These are phyloP conservation scores for Mortierella sp. DNA, from an alignment of 371 early-diverging fungal genomes.

Conservation along the genomic window DNA sequence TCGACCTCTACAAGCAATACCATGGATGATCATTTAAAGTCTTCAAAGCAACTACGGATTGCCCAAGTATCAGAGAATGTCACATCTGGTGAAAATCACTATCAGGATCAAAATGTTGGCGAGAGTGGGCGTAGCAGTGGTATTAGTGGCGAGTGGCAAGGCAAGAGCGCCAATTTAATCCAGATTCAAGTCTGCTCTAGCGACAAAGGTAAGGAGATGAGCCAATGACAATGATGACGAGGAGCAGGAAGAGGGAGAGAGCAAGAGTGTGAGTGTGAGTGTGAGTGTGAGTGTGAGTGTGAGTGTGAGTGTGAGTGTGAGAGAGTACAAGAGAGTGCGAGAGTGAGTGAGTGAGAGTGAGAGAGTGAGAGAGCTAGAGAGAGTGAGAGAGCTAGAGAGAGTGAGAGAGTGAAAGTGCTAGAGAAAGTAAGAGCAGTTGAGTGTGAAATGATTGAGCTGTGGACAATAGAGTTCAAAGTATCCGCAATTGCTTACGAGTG, in stretches of 20 bases:
- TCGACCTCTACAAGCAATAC: background rate
- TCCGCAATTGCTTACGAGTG: background rate
- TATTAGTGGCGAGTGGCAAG: constrained; percentile 3
- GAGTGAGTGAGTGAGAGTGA: no score
- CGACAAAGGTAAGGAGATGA: constrained; percentile 8
- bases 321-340: no score
- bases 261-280: background rate
- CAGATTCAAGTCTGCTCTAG: background rate
- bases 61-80: background rate
- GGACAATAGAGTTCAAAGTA: background rate
- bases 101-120: background rate
- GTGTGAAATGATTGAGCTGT: background rate
- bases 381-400: no score
- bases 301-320: no score
- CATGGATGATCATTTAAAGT: background rate
- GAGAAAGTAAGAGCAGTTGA: constrained; percentile 1
- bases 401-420: background rate
- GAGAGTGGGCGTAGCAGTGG: background rate
- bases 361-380: no score
- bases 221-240: background rate
- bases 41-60: background rate
- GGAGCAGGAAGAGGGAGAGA: constrained; percentile 4
- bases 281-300: no score
- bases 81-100: background rate
- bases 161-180: background rate